These are phyloP conservation scores for Groenewaldozyma sp. DNA, from an alignment of 1,139 yeast genomes.

Conservation along the genomic window DNA sequence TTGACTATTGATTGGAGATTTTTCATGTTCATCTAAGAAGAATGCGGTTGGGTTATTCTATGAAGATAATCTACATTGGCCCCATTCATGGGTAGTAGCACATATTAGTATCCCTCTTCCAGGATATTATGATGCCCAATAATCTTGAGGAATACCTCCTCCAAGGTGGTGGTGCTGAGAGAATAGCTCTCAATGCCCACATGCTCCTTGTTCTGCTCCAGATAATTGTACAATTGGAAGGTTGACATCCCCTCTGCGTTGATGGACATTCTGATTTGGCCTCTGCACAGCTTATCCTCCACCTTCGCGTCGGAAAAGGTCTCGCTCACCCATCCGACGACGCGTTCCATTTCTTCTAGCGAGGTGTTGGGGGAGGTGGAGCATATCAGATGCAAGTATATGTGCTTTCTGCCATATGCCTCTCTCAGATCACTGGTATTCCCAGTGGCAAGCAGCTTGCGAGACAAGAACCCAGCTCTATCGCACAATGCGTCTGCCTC, in stretches of 20 bases:
- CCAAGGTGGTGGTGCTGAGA: conserved; percentile 27
- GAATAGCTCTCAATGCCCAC: conserved; percentile 27
- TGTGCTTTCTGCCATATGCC: conserved; percentile 22
- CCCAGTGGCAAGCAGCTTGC: conserved; percentile 28
- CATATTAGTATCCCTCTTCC: conserved; percentile 6
- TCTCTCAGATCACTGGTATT: conserved; percentile 23
- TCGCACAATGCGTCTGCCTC: conserved; percentile 33
- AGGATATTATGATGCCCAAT: conserved; percentile 18
- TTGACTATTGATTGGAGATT: no score
- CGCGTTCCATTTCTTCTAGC: conserved; percentile 18
- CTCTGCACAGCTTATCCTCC: conserved; percentile 28
- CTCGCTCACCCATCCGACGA: conserved; percentile 17
- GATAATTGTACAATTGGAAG: conserved; percentile 20
- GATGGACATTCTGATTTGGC: conserved; percentile 27
- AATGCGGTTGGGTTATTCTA: no score
- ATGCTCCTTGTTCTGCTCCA: conserved; percentile 21
- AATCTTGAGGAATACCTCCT: conserved; percentile 29
- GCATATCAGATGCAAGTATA: conserved; percentile 26
- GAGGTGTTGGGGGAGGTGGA: conserved; percentile 23
- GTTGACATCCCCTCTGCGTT: conserved; percentile 15
- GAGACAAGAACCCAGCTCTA: conserved; percentile 30
- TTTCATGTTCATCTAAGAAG: no score
- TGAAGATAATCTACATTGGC: no score
- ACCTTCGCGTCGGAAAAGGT: conserved; percentile 20
- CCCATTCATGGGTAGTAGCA: no score